A percentile compares a stretch with the other conserved stretches of the same genome.
phyloP scores from a whole-genome alignment of 768 basidiomycete genomes.

The Tulasnella sp. region DNA sequence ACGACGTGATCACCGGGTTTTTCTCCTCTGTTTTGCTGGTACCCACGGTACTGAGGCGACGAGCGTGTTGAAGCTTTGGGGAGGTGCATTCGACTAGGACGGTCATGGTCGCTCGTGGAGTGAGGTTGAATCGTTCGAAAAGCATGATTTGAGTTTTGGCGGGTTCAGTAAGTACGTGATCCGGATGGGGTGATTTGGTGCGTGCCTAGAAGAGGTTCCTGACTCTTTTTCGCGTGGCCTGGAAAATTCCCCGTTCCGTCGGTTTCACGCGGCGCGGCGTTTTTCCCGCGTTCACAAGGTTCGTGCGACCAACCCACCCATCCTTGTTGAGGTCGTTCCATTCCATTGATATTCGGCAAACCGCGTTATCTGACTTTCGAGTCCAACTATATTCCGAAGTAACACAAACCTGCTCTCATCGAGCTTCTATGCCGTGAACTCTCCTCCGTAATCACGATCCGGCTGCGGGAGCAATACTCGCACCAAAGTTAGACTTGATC shows the following conservation, averaged over 20 bases:
- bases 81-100: background rate
- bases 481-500: background rate
- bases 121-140: background rate
- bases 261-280: background rate
- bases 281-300: background rate
- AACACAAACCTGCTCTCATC: background rate
- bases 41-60: background rate
- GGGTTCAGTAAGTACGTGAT: background rate
- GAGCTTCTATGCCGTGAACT: background rate
- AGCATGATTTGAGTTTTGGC: background rate
- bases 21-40: background rate
- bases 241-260: background rate
- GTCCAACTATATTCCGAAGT: no score
- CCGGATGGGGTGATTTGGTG: background rate
- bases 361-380: no score
- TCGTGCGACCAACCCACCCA: background rate
- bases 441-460: no score
- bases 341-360: background rate
- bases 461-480: background rate
- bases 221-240: background rate
- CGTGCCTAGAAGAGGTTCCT: background rate
- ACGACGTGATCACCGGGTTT: slow-evolving; percentile 56
- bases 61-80: background rate
- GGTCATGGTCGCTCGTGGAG: background rate
- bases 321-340: no score